phyloP scores from a whole-genome alignment of 2,329 filamentous ascomycete species.

The Rhynchosporium agropyri region DNA sequence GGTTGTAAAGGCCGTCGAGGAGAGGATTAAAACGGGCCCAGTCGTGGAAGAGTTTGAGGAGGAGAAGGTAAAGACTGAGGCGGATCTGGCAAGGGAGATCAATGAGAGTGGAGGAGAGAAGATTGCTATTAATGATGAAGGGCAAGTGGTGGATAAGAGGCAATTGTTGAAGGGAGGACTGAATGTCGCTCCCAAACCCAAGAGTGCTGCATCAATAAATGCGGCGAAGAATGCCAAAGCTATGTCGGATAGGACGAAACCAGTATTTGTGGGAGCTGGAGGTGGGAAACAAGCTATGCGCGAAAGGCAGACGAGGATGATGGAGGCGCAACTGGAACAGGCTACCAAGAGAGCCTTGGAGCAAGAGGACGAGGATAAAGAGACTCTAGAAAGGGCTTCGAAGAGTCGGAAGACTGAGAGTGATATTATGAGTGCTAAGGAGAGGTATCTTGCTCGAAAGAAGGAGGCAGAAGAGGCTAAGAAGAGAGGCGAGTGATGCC shows the following conservation, averaged over 20 bases:
- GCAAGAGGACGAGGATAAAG: slow-evolving; percentile 65
- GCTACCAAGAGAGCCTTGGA: slow-evolving; percentile 72
- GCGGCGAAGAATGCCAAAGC: slow-evolving; percentile 28
- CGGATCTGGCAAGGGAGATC: slow-evolving; percentile 67
- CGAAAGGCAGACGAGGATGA: slow-evolving; percentile 76
- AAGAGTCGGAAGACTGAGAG: slow-evolving; percentile 79
- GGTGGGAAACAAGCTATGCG: slow-evolving; percentile 67
- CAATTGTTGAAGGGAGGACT: slow-evolving; percentile 75
- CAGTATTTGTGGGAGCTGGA: slow-evolving; percentile 48
- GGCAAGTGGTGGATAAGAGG: slow-evolving; percentile 82
- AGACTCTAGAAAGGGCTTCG: slow-evolving; percentile 62
- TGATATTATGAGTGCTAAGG: slow-evolving; percentile 77
- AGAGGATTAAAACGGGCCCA: slow-evolving; percentile 50
- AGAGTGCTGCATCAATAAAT: slow-evolving; percentile 44
- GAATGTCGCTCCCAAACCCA: slow-evolving; percentile 69
- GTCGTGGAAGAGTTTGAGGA: slow-evolving; percentile 45
- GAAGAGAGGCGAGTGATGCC: slow-evolving; percentile 47
- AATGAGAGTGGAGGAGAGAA: slow-evolving; percentile 60
- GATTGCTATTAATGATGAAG: slow-evolving; percentile 78
- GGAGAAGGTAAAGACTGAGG: slow-evolving; percentile 56
- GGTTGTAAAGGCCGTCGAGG: slow-evolving; percentile 67
- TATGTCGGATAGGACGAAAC: slow-evolving; percentile 34
- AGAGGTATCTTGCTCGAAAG: slow-evolving; percentile 79
- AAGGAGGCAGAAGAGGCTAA: slow-evolving; percentile 71
- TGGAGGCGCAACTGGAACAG: slow-evolving; percentile 76